A percentile compares a stretch with the other conserved stretches of the same genome.
These are phyloP conservation scores for Gaeumannomyces sp. DNA, from an alignment of 2,329 filamentous ascomycete species.

Conservation along the genomic window DNA sequence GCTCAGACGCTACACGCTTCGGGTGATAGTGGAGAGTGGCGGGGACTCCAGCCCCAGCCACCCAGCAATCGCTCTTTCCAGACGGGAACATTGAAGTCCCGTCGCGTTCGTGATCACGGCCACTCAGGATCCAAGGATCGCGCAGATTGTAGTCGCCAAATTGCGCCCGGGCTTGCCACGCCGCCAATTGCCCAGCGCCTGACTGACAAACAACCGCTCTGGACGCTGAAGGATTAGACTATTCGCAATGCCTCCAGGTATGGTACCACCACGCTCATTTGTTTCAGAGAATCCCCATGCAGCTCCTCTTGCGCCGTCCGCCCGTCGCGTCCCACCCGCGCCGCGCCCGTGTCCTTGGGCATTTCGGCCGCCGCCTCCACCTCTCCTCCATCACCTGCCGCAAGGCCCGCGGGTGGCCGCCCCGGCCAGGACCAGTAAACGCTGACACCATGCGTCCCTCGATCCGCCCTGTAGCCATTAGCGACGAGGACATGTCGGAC, in stretches of 20 bases:
- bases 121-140: background rate
- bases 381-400: too few relatives aligned
- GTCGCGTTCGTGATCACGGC: background rate
- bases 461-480: slow-evolving; percentile 27
- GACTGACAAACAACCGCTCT: background rate
- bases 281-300: background rate
- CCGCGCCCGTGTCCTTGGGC: background rate
- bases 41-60: background rate
- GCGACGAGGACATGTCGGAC: slow-evolving; percentile 36
- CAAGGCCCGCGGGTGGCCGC: background rate
- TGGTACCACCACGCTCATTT: background rate
- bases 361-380: background rate
- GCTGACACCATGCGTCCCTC: background rate
- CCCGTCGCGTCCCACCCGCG: background rate
- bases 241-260: background rate
- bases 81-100: background rate
- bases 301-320: background rate
- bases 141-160: background rate
- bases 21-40: too few relatives aligned
- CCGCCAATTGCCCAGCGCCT: background rate
- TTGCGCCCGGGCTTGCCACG: background rate
- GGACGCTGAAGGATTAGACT: background rate
- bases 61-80: background rate
- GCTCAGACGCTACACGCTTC: background rate
- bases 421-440: background rate